Conservation (phyloP, 768 basidiomycete genomes). For the Symmetrospora coprosmae region DNA sequence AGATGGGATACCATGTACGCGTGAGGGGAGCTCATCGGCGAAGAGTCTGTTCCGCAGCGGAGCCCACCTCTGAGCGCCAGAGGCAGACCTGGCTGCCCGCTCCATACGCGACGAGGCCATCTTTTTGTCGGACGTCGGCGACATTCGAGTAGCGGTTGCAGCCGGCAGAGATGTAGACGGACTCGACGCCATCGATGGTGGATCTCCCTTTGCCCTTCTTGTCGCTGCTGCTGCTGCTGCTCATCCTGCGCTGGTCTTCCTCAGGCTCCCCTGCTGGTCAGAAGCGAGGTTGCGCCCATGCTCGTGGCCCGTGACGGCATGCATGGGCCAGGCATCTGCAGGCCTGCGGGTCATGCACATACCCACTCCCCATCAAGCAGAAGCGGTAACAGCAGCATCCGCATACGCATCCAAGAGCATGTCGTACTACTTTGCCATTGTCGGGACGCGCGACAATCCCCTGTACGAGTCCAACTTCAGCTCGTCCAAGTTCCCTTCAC, state of each 20-base stretch:
- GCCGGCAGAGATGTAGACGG: constrained; percentile 35
- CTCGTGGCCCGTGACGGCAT: too few species aligned
- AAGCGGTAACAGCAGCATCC: too few species aligned
- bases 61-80: constrained; percentile 46
- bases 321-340: too few species aligned
- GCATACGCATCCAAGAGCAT: too few species aligned
- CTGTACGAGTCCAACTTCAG: constrained; percentile 38
- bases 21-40: neutral
- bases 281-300: too few species aligned
- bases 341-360: too few species aligned
- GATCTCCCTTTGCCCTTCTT: constrained; percentile 9
- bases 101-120: constrained; percentile 47
- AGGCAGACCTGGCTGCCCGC: constrained; percentile 47
- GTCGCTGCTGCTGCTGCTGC: too few species aligned
- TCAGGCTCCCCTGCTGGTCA: too few species aligned
- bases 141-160: constrained; percentile 36
- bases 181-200: neutral
- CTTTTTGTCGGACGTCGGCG: constrained; percentile 28
- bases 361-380: too few species aligned
- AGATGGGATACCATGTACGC: neutral
- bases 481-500: constrained; percentile 32
- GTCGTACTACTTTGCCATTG: constrained; percentile 34
- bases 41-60: constrained; percentile 26
- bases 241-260: too few species aligned
- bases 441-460: constrained; percentile 41